phyloP scores from a whole-genome alignment of 768 basidiomycete genomes.

The Macrolepiota albuminosa region DNA sequence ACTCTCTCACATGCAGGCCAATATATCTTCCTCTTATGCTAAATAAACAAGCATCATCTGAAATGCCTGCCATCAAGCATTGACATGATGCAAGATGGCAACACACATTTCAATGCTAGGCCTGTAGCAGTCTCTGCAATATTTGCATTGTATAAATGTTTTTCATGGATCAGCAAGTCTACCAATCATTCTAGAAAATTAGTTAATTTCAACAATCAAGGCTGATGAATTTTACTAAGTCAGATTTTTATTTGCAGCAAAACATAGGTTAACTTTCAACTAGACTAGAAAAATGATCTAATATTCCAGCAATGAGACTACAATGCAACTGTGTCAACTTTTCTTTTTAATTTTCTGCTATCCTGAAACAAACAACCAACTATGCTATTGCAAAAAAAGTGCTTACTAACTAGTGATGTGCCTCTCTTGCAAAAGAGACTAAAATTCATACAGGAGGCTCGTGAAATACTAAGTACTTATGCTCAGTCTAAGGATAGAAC shows the following conservation, averaged over 20 bases:
- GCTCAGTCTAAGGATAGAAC: not conserved
- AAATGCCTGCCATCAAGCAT: too few species aligned
- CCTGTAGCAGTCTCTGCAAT: too few species aligned
- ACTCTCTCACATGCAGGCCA: too few species aligned
- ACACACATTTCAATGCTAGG: too few species aligned
- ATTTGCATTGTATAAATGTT: too few species aligned
- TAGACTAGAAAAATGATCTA: conserved; percentile 18
- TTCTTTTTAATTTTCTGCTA: not conserved
- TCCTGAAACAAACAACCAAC: not conserved
- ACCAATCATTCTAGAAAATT: too few species aligned
- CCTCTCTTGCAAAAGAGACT: conserved; percentile 18
- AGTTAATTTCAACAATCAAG: too few species aligned
- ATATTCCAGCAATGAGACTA: not conserved
- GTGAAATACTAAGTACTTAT: conserved; percentile 1
- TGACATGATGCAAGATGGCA: too few species aligned
- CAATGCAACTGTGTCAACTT: not conserved
- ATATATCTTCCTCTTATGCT: too few species aligned
- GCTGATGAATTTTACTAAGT: too few species aligned
- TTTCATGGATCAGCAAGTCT: too few species aligned
- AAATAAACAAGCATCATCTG: too few species aligned
- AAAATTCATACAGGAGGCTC: conserved; percentile 16
- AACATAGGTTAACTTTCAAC: not conserved
- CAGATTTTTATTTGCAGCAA: not conserved
- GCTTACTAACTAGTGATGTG: not conserved
- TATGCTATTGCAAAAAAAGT: conserved; percentile 13